Percentiles rank a stretch among this genome's conserved stretches.
Conservation (phyloP, 116 monocot species). For the Dioscorea cayenensis region DNA sequence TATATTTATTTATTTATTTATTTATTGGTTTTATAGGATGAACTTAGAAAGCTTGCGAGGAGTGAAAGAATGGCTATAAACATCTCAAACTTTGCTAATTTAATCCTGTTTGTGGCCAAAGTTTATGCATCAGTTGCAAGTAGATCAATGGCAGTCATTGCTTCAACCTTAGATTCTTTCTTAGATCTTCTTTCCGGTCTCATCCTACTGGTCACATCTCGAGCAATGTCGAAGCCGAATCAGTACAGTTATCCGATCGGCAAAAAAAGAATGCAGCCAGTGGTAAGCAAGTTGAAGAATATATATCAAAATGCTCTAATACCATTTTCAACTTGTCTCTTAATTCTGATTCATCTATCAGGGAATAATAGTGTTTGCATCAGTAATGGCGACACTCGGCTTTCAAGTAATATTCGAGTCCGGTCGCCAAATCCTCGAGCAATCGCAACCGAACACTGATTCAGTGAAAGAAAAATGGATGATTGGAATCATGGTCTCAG, state of each 20-base stretch:
- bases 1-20: not conserved
- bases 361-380: slow-evolving; percentile 91
- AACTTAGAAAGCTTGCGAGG: slow-evolving; percentile 39
- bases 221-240: slow-evolving; percentile 70
- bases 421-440: slow-evolving; percentile 45
- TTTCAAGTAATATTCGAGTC: slow-evolving; percentile 73
- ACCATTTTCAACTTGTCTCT: not conserved
- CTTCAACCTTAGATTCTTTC: slow-evolving; percentile 76
- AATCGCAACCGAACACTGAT: slow-evolving; percentile 34
- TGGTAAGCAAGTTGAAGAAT: slow-evolving; percentile 25
- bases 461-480: slow-evolving; percentile 48
- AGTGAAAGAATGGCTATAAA: slow-evolving; percentile 67
- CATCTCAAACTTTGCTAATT: slow-evolving; percentile 59
- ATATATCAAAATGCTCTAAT: not conserved
- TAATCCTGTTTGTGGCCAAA: slow-evolving; percentile 59
- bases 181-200: slow-evolving; percentile 80
- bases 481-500: slow-evolving; percentile 73
- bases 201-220: slow-evolving; percentile 68
- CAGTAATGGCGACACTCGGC: slow-evolving; percentile 92
- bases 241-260: slow-evolving; percentile 77
- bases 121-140: slow-evolving; percentile 62
- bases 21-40: slow-evolving; percentile 36
- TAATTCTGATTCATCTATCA: slow-evolving; percentile 3
- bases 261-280: slow-evolving; percentile 80
- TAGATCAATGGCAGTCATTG: slow-evolving; percentile 70